A percentile compares a stretch with the other conserved stretches of the same genome.
These are phyloP conservation scores for Zygotorulaspora chibaensis DNA, from an alignment of 805 yeast genomes.

Conservation along the genomic window DNA sequence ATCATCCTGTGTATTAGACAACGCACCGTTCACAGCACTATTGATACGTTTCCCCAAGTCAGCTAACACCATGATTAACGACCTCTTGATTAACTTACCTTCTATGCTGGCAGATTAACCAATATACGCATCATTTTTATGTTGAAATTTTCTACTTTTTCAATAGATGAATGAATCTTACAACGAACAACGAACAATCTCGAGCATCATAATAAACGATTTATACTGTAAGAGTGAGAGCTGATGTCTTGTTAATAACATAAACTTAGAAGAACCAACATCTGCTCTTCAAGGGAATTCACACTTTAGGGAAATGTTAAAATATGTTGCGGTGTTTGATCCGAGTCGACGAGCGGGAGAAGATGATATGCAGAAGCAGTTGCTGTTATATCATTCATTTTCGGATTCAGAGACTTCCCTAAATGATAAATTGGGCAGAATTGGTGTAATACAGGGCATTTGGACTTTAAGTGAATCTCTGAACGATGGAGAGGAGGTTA, in stretches of 20 bases:
- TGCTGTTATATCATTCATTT: slow-evolving; percentile 36
- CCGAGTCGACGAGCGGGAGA: slow-evolving; percentile 35
- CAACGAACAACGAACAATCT: not conserved
- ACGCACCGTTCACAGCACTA: slow-evolving; percentile 62
- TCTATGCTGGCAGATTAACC: not conserved
- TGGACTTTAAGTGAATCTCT: slow-evolving; percentile 27
- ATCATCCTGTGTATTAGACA: slow-evolving; percentile 55
- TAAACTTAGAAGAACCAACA: not conserved
- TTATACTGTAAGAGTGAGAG: not conserved
- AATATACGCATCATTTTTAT: not conserved
- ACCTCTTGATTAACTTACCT: not conserved
- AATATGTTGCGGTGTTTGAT: slow-evolving; percentile 38
- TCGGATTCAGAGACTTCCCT: slow-evolving; percentile 17
- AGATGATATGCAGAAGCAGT: slow-evolving; percentile 33
- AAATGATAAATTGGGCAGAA: slow-evolving; percentile 36
- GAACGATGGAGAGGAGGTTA: slow-evolving; percentile 7
- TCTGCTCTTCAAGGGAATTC: not conserved
- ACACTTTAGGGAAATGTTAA: slow-evolving; percentile 14
- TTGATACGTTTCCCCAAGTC: slow-evolving; percentile 76
- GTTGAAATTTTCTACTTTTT: slow-evolving; percentile 7
- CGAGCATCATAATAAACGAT: not conserved
- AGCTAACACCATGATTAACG: slow-evolving; percentile 62
- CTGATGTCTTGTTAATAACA: not conserved
- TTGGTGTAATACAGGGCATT: slow-evolving; percentile 44
- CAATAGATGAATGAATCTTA: not conserved